phyloP scores from a whole-genome alignment of 306 rosid species.

The Trifolium pratense region DNA sequence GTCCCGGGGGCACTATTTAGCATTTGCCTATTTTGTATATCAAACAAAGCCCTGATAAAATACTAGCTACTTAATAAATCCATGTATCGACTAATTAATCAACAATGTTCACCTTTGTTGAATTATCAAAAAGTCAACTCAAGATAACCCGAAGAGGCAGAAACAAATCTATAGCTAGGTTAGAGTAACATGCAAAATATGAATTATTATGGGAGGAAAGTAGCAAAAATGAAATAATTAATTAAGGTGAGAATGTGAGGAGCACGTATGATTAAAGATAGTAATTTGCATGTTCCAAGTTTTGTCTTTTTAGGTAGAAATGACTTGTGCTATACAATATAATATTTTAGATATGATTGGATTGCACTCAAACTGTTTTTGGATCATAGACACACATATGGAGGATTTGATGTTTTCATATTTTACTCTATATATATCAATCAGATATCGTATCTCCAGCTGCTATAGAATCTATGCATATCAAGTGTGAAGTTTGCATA shows the following conservation, averaged over 20 bases:
- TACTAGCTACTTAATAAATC: too few species aligned
- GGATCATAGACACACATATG: constrained; percentile 4
- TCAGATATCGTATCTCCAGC: constrained; percentile 13
- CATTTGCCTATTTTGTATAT: too few species aligned
- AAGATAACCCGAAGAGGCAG: not conserved
- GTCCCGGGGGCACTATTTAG: too few species aligned
- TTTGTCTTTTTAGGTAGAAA: not conserved
- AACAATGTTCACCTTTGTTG: too few species aligned
- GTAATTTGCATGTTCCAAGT: constrained; percentile 1
- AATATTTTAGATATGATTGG: constrained; percentile 24
- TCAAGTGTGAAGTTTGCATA: constrained; percentile 10
- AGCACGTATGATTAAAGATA: not conserved
- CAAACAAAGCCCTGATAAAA: too few species aligned
- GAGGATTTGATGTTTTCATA: constrained; percentile 34
- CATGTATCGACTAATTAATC: too few species aligned
- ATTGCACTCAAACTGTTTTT: constrained; percentile 24
- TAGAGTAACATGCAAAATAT: not conserved
- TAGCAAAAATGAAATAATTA: not conserved
- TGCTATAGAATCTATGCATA: constrained; percentile 34
- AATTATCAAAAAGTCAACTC: not conserved
- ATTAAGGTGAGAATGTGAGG: not conserved
- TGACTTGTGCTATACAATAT: not conserved
- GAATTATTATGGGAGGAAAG: not conserved
- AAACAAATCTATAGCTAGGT: not conserved
- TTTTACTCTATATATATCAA: not conserved